Base-by-base conservation (phyloP, 768 basidiomycete species). In the Boletus rubescentipes region DNA sequence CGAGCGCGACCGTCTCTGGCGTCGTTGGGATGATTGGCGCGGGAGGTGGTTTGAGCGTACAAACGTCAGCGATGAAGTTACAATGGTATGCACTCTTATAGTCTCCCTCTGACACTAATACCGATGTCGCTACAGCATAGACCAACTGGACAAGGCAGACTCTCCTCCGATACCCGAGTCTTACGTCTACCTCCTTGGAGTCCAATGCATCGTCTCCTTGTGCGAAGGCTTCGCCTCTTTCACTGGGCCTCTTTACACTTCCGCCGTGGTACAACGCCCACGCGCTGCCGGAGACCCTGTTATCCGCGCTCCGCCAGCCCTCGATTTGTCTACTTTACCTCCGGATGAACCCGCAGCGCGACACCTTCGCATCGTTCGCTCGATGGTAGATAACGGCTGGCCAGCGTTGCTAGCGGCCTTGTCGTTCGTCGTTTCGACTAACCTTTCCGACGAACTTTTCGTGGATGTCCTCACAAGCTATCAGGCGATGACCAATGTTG, bases 111-210 rank as follows among this genome's bases (percentile, higher is more conserved):
- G 23, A 9, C 42, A 12, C 9, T 32, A 7, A 53, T 31, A n/a
- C 36, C 20, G 35, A 46, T n/a, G 10, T 21, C 36, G 9, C 2
- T 16, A 5, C 62, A 97, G 95, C 67, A 98, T 99, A 61, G 96
- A 99, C 67, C 97, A 98, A 69, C 83, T 98, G 12, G 96, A 99
- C 75, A 99, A 99, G 70, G 89, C 93, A 0, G 97, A 99, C 61
- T 85, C 94, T 0, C 97, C 97, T 0, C 78, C 84, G 0, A 94
- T 98, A 49, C 96, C 97, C 0, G 97, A 99, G 54, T 80, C 89
- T 4, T 98, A 99, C 67, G 81, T 96, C 58, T 96, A 95, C 66
- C 86, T 99, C 9, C 81, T 99, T 2, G 91, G 86, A 1, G 81
- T 97, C 0, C 94, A 98, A 62, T 94, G 89, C 63, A 78, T 98